Base-by-base conservation (phyloP, 352 stramenopile genomes). In the Phytophthora macrochlamydospora region DNA sequence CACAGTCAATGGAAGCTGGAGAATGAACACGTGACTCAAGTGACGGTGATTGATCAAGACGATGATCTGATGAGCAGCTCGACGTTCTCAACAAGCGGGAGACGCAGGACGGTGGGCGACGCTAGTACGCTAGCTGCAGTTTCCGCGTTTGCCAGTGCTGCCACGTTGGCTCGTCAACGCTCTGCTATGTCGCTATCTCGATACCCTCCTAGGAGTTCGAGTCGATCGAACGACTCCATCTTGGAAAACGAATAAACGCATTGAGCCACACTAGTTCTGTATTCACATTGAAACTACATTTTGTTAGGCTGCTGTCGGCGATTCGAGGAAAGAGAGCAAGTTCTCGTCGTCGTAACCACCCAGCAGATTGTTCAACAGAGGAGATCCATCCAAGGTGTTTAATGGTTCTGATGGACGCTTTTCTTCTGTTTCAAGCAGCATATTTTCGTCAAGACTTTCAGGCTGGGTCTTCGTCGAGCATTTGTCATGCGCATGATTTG, bases 171-270 rank as follows among this genome's bases (percentile, higher is more conserved):
- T 55, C 74, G 81, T 31, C 73, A 81, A 40, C 83, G 83, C 48
- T 91, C 79, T 28, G 75, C 79, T 29, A 65, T 74, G 48, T 90
- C 81, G 43, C 75, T 91, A 4, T 73, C 73, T 4, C 69, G 75
- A 31, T 78, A 87, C 56, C 77, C 77, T 38, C 71, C 79, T 18
- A 43, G 55, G 4, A 62, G 64, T 40, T 69, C 70, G 28, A 75
- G 51, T 62, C 43, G 57, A 52, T 24, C 48, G 51, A 65, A 76
- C 62, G 64, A 55, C 28, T 65, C 60, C 6, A 4, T 46, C 0
- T 37, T 45, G 11, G 55, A 73, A 60, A 60, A 8, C 11, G 46
- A 69, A 8, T 61, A 28, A 72, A 7, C 7, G 30, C 29, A 31
- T 49, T 29, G 13, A 24, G 18, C 6, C 40, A 24, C 12, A 13